Evolutionary conservation across 345 rosid genomes (phyloP).

Genomic region (Mallotus nudiflorus): DNA sequence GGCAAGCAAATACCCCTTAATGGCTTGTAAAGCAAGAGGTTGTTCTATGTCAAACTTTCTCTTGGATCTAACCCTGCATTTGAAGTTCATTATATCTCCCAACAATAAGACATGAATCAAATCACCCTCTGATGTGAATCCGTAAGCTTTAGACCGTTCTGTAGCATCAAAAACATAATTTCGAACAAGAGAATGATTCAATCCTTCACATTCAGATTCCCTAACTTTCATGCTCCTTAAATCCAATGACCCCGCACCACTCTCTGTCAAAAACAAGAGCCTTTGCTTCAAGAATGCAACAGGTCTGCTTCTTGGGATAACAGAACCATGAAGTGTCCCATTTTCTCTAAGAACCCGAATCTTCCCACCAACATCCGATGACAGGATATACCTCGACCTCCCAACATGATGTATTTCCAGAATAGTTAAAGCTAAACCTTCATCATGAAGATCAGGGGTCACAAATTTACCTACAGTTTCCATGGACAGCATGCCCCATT

Average conservation of each 20-base stretch:
- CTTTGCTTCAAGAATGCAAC: conserved; percentile 88
- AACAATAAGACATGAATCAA: conserved; percentile 71
- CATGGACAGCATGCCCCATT: conserved; percentile 53
- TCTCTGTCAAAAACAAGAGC: conserved; percentile 83
- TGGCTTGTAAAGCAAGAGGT: conserved; percentile 70
- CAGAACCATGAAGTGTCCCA: conserved; percentile 74
- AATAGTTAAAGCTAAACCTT: conserved; percentile 47
- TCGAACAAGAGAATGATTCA: conserved; percentile 63
- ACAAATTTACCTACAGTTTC: conserved; percentile 55
- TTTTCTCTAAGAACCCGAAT: conserved; percentile 66
- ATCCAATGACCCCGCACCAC: conserved; percentile 92
- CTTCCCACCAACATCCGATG: conserved; percentile 60
- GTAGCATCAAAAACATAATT: conserved; percentile 72
- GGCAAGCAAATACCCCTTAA: conserved; percentile 79
- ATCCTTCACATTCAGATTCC: conserved; percentile 85
- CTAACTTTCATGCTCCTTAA: conserved; percentile 82
- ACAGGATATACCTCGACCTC: conserved; percentile 66
- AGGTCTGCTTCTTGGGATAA: conserved; percentile 56
- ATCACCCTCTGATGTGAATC: conserved; percentile 83
- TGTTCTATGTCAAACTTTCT: conserved; percentile 63
- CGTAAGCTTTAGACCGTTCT: conserved; percentile 90
- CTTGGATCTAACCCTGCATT: conserved; percentile 88
- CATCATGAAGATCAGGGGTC: conserved; percentile 33
- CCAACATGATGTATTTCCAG: conserved; percentile 93
- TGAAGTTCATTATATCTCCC: conserved; percentile 85